Evolutionary conservation across 2,329 filamentous ascomycete species (phyloP).

Genomic region (Fusarium chlamydosporum): DNA sequence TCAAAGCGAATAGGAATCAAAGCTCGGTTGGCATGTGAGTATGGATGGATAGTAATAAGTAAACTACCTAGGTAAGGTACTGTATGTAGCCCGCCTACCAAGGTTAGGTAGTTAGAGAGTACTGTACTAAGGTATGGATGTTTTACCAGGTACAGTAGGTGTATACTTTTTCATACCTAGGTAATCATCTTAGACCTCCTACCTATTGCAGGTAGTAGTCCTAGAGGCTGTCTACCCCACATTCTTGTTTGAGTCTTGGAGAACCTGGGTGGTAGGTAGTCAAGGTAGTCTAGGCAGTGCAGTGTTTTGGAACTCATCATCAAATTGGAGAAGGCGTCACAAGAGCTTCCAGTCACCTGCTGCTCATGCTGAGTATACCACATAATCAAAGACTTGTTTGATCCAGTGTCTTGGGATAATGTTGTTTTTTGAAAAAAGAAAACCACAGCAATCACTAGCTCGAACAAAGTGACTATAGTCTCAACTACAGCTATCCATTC

Average conservation of each 20-base stretch:
- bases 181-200: not conserved
- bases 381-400: not conserved
- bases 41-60: no score
- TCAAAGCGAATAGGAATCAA: not conserved
- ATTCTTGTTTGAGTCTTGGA: slow-evolving; percentile 16
- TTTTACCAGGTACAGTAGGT: slow-evolving; percentile 1
- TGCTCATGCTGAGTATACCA: slow-evolving; percentile 4
- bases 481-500: not conserved
- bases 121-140: not conserved
- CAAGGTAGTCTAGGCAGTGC: not conserved
- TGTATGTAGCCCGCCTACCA: no score
- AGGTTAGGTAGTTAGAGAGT: not conserved
- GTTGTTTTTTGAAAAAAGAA: not conserved
- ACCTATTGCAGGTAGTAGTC: slow-evolving; percentile 13
- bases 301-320: slow-evolving; percentile 12
- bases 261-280: no score
- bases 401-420: not conserved
- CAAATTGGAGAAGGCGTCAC: slow-evolving; percentile 19
- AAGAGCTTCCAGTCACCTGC: slow-evolving; percentile 18
- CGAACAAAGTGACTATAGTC: not conserved
- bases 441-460: not conserved
- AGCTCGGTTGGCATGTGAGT: slow-evolving; percentile 34
- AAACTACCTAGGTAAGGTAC: no score
- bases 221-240: slow-evolving; percentile 19
- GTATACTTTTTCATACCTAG: slow-evolving; percentile 11